These are phyloP conservation scores for Anisodus tanguticus DNA, from an alignment of 257 asterid genomes.

Conservation along the genomic window DNA sequence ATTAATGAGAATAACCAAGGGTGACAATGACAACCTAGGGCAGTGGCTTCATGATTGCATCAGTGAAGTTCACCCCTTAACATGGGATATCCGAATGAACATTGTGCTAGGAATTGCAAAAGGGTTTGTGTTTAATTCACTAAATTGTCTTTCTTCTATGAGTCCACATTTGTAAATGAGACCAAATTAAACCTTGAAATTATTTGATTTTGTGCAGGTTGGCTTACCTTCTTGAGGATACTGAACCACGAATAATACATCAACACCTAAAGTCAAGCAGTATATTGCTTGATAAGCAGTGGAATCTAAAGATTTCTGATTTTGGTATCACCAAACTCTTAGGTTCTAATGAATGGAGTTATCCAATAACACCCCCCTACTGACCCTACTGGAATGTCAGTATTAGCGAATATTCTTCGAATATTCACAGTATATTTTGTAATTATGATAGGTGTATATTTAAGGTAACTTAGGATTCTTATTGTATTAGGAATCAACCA, in stretches of 20 bases:
- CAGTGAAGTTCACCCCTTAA: conserved; percentile 45
- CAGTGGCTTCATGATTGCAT: conserved; percentile 55
- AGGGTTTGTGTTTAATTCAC: conserved; percentile 47
- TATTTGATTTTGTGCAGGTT: conserved; percentile 31
- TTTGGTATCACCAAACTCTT: conserved; percentile 46
- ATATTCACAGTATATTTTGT: too few relatives aligned
- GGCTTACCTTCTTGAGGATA: conserved; percentile 62
- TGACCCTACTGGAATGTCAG: conserved; percentile 51
- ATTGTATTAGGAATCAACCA: too few relatives aligned
- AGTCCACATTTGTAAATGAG: not conserved
- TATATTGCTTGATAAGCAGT: conserved; percentile 56
- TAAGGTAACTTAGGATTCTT: too few relatives aligned
- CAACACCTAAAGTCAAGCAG: conserved; percentile 58
- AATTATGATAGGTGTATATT: too few relatives aligned
- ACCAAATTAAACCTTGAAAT: not conserved
- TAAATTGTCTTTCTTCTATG: not conserved
- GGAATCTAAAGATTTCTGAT: conserved; percentile 67
- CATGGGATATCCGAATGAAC: conserved; percentile 57
- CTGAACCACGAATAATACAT: conserved; percentile 46
- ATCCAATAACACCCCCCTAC: conserved; percentile 27
- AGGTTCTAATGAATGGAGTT: conserved; percentile 40
- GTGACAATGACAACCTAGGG: conserved; percentile 56
- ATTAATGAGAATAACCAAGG: not conserved
- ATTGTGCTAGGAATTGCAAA: conserved; percentile 66
- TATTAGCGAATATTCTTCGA: too few relatives aligned